phyloP scores from a whole-genome alignment of 2,329 filamentous ascomycete genomes.

The Monosporascus sp. region DNA sequence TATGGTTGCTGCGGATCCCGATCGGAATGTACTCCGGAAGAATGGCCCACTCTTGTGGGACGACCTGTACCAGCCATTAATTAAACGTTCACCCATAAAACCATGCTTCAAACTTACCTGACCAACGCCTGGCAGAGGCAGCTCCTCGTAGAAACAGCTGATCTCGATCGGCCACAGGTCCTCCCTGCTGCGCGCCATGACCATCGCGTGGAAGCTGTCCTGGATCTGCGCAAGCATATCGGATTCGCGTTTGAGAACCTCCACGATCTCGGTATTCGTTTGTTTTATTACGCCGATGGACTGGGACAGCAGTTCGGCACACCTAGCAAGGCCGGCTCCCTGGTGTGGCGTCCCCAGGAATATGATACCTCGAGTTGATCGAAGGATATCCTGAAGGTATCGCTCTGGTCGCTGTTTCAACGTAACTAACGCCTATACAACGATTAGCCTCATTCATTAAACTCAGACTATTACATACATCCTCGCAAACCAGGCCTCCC shows the following conservation, averaged over 20 bases:
- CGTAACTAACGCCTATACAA: too few species aligned
- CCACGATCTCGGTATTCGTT: slow-evolving; percentile 15
- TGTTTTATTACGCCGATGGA: slow-evolving; percentile 22
- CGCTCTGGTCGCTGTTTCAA: slow-evolving; percentile 12
- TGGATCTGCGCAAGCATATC: slow-evolving; percentile 25
- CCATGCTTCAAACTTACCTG: too few species aligned
- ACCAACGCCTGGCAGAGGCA: slow-evolving; percentile 20
- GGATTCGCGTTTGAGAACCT: slow-evolving; percentile 18
- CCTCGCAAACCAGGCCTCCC: slow-evolving; percentile 34
- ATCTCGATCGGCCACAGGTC: slow-evolving; percentile 17
- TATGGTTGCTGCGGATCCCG: too few species aligned
- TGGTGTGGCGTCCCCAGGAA: slow-evolving; percentile 33
- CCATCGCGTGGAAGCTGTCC: slow-evolving; percentile 23
- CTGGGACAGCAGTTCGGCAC: slow-evolving; percentile 21
- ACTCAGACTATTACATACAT: slow-evolving; percentile 8
- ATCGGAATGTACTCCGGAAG: too few species aligned
- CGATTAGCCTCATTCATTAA: too few species aligned
- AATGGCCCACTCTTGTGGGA: too few species aligned
- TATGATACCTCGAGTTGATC: slow-evolving; percentile 23
- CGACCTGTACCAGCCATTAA: too few species aligned
- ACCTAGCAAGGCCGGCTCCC: slow-evolving; percentile 23
- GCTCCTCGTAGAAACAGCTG: slow-evolving; percentile 22
- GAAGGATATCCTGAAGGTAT: slow-evolving; percentile 17
- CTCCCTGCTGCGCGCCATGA: slow-evolving; percentile 13
- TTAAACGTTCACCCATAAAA: too few species aligned